phyloP scores from a whole-genome alignment of 768 basidiomycete species.

The Hemileccinum rubropunctum region DNA sequence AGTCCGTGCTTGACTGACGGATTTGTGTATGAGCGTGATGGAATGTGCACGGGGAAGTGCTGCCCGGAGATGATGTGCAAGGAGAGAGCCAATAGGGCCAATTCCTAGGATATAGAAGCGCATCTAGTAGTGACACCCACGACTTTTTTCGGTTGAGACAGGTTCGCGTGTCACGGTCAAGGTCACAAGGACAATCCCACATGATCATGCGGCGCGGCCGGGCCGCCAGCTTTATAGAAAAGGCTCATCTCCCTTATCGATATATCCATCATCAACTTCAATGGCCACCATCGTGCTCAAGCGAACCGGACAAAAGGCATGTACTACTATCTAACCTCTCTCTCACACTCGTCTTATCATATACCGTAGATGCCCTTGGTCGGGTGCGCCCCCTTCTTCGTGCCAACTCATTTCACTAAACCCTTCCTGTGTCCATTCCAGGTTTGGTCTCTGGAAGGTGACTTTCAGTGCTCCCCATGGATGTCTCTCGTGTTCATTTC shows the following conservation, averaged over 20 bases:
- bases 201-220: slow-evolving; percentile 5
- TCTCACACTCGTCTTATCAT: not conserved
- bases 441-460: slow-evolving; percentile 74
- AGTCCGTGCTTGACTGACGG: slow-evolving; percentile 35
- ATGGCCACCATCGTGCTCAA: slow-evolving; percentile 57
- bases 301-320: slow-evolving; percentile 59
- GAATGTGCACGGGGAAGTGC: slow-evolving; percentile 48
- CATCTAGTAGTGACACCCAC: slow-evolving; percentile 19
- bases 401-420: slow-evolving; percentile 1
- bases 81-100: slow-evolving; percentile 78
- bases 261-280: slow-evolving; percentile 9
- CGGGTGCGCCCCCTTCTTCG: slow-evolving; percentile 41
- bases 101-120: slow-evolving; percentile 76
- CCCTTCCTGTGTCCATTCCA: slow-evolving; percentile 23
- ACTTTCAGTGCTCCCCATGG: slow-evolving; percentile 6
- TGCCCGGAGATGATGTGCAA: slow-evolving; percentile 76
- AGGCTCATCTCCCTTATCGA: slow-evolving; percentile 6
- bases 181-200: slow-evolving; percentile 4
- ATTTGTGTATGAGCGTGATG: slow-evolving; percentile 71
- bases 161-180: not conserved
- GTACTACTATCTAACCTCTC: slow-evolving; percentile 2
- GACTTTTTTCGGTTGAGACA: too few species aligned
- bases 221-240: slow-evolving; percentile 3
- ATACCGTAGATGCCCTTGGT: slow-evolving; percentile 64
- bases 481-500: slow-evolving; percentile 1